A percentile compares a stretch with the other conserved stretches of the same genome.
Evolutionary conservation across 352 stramenopile genomes (phyloP).

Genomic region (Phytophthora pistaciae): DNA sequence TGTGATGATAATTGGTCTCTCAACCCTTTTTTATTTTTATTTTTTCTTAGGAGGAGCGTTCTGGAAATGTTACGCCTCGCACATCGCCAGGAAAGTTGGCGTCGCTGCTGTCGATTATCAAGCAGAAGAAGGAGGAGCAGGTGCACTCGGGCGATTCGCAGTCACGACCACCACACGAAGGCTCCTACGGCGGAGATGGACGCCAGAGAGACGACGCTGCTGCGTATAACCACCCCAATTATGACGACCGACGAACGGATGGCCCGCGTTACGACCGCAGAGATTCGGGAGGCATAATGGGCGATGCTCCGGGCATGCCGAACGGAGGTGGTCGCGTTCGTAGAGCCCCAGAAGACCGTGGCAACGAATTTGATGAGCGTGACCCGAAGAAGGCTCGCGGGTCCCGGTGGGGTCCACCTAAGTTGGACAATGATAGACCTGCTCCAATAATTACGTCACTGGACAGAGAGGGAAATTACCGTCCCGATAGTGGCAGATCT

Average conservation of each 20-base stretch:
- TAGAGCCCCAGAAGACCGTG: constrained; percentile 36
- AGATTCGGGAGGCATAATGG: constrained; percentile 40
- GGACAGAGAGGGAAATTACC: constrained; percentile 36
- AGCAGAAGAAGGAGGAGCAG: constrained; percentile 78
- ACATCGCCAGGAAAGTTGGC: constrained; percentile 68
- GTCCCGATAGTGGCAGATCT: constrained; percentile 28
- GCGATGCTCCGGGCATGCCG: constrained; percentile 29
- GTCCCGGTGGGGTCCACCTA: constrained; percentile 78
- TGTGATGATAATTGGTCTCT: too few species aligned
- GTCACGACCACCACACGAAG: constrained; percentile 11
- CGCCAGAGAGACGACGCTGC: constrained; percentile 21
- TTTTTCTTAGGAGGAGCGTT: constrained; percentile 24
- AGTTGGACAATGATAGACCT: constrained; percentile 52
- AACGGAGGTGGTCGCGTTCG: constrained; percentile 32
- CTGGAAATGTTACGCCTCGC: constrained; percentile 49
- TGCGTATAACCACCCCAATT: constrained; percentile 24
- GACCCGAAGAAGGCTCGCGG: constrained; percentile 68
- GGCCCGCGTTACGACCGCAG: constrained; percentile 20
- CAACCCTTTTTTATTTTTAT: not conserved
- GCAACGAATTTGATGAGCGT: constrained; percentile 50
- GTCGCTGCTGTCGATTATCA: constrained; percentile 85
- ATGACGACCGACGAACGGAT: constrained; percentile 33
- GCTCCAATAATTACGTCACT: constrained; percentile 57
- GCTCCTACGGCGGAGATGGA: constrained; percentile 20
- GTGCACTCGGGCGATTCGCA: constrained; percentile 32